Percentiles rank a stretch among this genome's conserved stretches.
These are phyloP conservation scores for Solanum rostratum DNA, from an alignment of 257 asterid genomes.

Conservation along the genomic window DNA sequence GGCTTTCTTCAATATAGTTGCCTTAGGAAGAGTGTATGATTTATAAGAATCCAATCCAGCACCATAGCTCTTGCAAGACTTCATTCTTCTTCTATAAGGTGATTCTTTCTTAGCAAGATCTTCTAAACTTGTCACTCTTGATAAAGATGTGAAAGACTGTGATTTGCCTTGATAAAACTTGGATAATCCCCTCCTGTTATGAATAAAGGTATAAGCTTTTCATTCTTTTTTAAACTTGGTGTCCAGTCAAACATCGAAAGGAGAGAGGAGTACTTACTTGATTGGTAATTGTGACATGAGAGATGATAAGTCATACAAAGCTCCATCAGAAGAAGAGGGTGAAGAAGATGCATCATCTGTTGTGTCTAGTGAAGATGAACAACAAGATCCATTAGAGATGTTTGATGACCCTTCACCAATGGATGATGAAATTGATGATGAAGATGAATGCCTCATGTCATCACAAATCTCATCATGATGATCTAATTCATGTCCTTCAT, in stretches of 20 bases:
- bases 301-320: conserved; percentile 47
- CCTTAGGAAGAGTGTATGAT: conserved; percentile 45
- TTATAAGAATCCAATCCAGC: conserved; percentile 20
- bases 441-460: conserved; percentile 1
- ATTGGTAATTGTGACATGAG: conserved; percentile 79
- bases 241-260: not conserved
- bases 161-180: conserved; percentile 67
- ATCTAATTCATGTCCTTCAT: not conserved
- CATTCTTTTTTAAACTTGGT: not conserved
- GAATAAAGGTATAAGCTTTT: not conserved
- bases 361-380: conserved; percentile 24
- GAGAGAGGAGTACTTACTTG: conserved; percentile 37
- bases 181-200: conserved; percentile 83
- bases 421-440: conserved; percentile 23
- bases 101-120: conserved; percentile 58
- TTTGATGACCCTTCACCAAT: conserved; percentile 30
- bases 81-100: conserved; percentile 32
- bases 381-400: conserved; percentile 32
- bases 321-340: conserved; percentile 20
- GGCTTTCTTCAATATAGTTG: conserved; percentile 42
- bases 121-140: conserved; percentile 60
- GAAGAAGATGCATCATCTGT: conserved; percentile 63
- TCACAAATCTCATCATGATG: not conserved
- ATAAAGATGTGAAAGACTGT: conserved; percentile 61
- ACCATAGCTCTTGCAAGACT: conserved; percentile 35